A percentile compares a stretch with the other conserved stretches of the same genome.
These are phyloP conservation scores for Penicillium daleae DNA, from an alignment of 495 filamentous ascomycete genomes.

Conservation along the genomic window DNA sequence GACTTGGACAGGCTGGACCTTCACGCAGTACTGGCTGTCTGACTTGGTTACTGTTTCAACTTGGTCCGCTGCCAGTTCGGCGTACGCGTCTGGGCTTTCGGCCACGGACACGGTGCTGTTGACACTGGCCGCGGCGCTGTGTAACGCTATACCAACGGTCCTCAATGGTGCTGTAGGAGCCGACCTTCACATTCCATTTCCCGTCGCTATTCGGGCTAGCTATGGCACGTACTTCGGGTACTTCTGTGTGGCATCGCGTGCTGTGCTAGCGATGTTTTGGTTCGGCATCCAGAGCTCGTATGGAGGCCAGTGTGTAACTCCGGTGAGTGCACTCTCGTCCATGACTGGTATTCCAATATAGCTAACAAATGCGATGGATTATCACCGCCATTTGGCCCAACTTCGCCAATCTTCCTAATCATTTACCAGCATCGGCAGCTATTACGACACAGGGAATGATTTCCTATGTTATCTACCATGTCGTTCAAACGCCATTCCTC, in stretches of 20 bases:
- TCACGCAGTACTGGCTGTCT: slow-evolving; percentile 34
- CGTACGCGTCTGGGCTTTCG: slow-evolving; percentile 16
- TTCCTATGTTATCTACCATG: slow-evolving; percentile 52
- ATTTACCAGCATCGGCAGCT: slow-evolving; percentile 49
- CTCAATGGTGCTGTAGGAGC: slow-evolving; percentile 55
- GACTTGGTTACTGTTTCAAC: slow-evolving; percentile 29
- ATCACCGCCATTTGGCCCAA: slow-evolving; percentile 50
- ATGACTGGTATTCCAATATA: no score
- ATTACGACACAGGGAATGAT: slow-evolving; percentile 56
- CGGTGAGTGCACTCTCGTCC: no score
- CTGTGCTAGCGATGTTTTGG: slow-evolving; percentile 53
- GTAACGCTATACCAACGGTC: no score
- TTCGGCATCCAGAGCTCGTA: slow-evolving; percentile 31
- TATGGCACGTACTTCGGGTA: slow-evolving; percentile 59
- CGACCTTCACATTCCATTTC: slow-evolving; percentile 50
- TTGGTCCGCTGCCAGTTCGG: slow-evolving; percentile 21
- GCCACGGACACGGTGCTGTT: slow-evolving; percentile 19
- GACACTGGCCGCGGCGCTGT: slow-evolving; percentile 12
- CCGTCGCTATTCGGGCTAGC: slow-evolving; percentile 44
- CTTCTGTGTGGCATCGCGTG: slow-evolving; percentile 45
- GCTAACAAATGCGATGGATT: no score
- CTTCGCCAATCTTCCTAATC: slow-evolving; percentile 47
- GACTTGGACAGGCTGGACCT: slow-evolving; percentile 52
- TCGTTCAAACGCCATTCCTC: slow-evolving; percentile 52
- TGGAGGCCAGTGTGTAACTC: slow-evolving; percentile 21